phyloP scores from a whole-genome alignment of 139 green algal genomes.

The Mesotaenium endlicherianum region DNA sequence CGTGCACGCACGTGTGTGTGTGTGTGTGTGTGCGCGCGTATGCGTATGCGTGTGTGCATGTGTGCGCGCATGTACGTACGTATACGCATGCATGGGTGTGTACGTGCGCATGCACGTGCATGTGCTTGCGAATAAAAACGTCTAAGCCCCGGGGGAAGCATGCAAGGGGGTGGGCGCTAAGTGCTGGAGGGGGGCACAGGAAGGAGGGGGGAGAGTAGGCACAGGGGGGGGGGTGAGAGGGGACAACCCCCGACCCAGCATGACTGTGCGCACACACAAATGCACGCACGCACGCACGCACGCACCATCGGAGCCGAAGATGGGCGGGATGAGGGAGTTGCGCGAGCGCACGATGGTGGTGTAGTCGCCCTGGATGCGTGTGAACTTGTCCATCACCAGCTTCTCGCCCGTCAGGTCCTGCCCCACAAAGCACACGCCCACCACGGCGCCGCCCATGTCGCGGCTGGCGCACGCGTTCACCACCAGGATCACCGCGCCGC shows the following conservation, averaged over 20 bases:
- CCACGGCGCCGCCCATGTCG: conserved; percentile 30
- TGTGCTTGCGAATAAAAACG: background rate
- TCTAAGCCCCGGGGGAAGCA: no score
- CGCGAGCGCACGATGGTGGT: conserved; percentile 9
- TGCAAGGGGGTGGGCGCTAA: no score
- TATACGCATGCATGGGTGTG: background rate
- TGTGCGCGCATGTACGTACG: background rate
- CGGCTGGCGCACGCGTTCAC: conserved; percentile 37
- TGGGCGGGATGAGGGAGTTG: conserved; percentile 47
- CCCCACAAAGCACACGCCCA: conserved; percentile 50
- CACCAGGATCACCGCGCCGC: conserved; percentile 18
- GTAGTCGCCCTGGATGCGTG: conserved; percentile 25
- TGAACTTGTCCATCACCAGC: conserved; percentile 43
- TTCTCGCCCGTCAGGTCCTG: conserved; percentile 45
- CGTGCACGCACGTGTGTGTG: background rate
- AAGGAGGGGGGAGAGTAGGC: no score
- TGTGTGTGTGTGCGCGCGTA: no score
- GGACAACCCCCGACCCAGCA: no score
- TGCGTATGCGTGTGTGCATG: background rate
- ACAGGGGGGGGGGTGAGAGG: no score
- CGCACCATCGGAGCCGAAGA: conserved; percentile 36
- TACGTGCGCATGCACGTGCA: background rate
- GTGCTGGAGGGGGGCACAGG: no score
- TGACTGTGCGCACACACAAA: no score
- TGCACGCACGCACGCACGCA: background rate